Evolutionary conservation across 2,329 filamentous ascomycete genomes (phyloP).

Genomic region (Claviceps sp.): DNA sequence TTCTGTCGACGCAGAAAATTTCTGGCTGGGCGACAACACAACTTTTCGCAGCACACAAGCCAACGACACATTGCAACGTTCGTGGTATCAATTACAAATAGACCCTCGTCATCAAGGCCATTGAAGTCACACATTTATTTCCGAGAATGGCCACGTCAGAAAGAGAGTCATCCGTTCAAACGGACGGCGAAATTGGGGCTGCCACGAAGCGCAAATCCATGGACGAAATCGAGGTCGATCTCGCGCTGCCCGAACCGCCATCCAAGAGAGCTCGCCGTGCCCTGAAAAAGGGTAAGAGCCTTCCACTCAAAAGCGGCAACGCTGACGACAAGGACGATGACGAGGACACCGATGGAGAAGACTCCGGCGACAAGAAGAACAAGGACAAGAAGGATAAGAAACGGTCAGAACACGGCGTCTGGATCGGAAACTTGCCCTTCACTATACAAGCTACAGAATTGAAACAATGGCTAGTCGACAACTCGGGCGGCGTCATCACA

Average conservation of each 20-base stretch:
- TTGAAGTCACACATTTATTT: neutral
- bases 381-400: constrained; percentile 32
- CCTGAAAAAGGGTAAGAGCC: constrained; percentile 67
- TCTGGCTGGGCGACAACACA: neutral
- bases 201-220: constrained; percentile 53
- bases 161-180: constrained; percentile 2
- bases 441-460: constrained; percentile 60
- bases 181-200: constrained; percentile 7
- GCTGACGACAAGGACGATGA: constrained; percentile 20
- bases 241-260: constrained; percentile 78
- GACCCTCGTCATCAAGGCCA: neutral
- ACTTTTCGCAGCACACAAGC: neutral
- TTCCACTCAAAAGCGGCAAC: constrained; percentile 28
- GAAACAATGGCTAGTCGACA: constrained; percentile 64
- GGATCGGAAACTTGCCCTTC: constrained; percentile 95
- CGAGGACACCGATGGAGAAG: constrained; percentile 20
- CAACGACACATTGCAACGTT: neutral
- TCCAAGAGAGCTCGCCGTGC: constrained; percentile 88
- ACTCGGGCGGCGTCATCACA: constrained; percentile 51
- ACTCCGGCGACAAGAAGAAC: constrained; percentile 21
- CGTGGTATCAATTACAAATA: too few species aligned
- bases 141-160: constrained; percentile 7
- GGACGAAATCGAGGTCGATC: constrained; percentile 77
- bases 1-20: neutral
- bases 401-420: constrained; percentile 74